Conservation (phyloP, 2,329 filamentous ascomycete genomes). For the Clarireedia paspali region DNA sequence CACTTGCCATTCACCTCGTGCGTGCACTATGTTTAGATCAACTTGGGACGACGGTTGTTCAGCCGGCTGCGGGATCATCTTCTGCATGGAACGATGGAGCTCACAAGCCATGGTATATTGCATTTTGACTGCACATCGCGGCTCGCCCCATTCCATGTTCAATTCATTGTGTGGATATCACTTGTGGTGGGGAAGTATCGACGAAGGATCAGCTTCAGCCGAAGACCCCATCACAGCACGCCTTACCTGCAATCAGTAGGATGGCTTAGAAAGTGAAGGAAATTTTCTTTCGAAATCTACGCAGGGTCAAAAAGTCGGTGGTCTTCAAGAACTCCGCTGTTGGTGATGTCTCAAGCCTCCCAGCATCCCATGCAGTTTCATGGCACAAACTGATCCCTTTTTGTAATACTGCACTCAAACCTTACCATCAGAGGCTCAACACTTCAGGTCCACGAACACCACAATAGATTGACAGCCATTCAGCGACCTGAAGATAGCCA, state of each 20-base stretch:
- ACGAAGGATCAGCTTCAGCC: constrained; percentile 6
- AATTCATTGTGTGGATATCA: neutral
- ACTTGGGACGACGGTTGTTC: constrained; percentile 7
- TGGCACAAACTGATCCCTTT: neutral
- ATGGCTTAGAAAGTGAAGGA: neutral
- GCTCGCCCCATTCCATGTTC: neutral
- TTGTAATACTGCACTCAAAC: neutral
- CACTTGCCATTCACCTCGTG: neutral
- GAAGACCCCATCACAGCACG: neutral
- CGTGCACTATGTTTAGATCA: constrained; percentile 6
- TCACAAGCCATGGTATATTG: neutral
- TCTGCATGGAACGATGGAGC: neutral
- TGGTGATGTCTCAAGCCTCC: constrained; percentile 5
- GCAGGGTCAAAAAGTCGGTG: neutral
- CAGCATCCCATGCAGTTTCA: constrained; percentile 3
- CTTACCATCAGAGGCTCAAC: neutral
- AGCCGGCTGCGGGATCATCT: neutral
- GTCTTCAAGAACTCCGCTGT: neutral
- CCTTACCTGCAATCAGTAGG: neutral
- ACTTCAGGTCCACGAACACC: too few relatives aligned
- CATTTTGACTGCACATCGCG: neutral
- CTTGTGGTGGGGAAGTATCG: neutral
- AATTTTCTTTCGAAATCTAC: neutral
- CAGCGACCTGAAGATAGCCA: neutral
- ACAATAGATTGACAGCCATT: too few relatives aligned